These are phyloP conservation scores for Arbutus unedo DNA, from an alignment of 148 eudicot genomes.

Conservation along the genomic window DNA sequence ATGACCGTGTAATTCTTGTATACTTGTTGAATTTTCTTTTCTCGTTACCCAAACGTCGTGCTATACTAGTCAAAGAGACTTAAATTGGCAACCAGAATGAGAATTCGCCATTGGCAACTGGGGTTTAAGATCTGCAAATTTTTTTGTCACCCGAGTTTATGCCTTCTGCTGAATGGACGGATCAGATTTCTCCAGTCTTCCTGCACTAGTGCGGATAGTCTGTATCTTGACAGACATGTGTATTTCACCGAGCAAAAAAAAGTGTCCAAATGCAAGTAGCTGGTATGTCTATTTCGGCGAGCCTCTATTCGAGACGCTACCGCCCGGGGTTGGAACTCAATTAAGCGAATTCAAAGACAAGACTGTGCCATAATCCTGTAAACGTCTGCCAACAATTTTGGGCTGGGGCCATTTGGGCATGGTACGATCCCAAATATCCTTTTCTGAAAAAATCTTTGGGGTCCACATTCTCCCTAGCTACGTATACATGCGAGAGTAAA, in stretches of 20 bases:
- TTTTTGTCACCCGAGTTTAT: no score
- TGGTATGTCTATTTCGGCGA: no score
- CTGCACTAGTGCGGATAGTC: no score
- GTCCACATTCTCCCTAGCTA: not conserved
- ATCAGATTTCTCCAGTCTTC: no score
- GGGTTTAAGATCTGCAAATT: not conserved
- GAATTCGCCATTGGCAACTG: conserved; percentile 40
- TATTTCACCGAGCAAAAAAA: no score
- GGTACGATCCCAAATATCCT: not conserved
- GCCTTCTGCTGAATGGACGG: no score
- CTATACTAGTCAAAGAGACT: conserved; percentile 57
- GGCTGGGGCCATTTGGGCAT: no score
- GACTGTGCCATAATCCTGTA: not conserved
- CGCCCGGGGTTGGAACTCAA: not conserved
- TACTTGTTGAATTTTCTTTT: not conserved
- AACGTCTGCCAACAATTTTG: no score
- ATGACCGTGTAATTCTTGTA: not conserved
- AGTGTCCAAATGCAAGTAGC: no score
- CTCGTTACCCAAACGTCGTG: conserved; percentile 47
- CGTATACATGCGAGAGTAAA: not conserved
- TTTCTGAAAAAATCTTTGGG: not conserved
- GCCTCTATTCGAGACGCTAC: not conserved
- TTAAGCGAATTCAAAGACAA: not conserved
- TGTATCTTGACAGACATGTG: no score
- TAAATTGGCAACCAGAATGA: conserved; percentile 29